These are phyloP conservation scores for Ganoderma leucocontextum DNA, from an alignment of 1,284 basidiomycete genomes.

Conservation along the genomic window DNA sequence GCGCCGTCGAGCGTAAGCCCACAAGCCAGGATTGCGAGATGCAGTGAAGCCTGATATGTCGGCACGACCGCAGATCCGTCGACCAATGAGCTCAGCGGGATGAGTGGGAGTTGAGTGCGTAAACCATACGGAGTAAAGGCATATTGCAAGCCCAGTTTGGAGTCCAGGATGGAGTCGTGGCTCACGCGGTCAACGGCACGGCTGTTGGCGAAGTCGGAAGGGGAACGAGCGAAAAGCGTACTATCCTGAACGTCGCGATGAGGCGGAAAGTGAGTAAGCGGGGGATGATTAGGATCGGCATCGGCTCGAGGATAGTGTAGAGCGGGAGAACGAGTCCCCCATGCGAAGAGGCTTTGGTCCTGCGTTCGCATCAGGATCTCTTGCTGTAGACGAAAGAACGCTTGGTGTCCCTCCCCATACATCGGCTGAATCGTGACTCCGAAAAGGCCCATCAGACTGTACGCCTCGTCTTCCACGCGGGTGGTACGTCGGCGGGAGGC, in stretches of 20 bases:
- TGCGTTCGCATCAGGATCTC: slow-evolving; percentile 3
- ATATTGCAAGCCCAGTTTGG: neutral
- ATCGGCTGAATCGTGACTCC: neutral
- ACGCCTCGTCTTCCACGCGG: slow-evolving; percentile 4
- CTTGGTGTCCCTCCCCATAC: slow-evolving; percentile 7
- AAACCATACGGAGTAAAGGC: neutral
- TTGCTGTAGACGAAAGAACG: slow-evolving; percentile 7
- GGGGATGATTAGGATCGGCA: neutral
- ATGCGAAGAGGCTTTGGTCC: slow-evolving; percentile 3
- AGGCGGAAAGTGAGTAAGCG: neutral
- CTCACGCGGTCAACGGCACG: neutral
- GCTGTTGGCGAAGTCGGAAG: slow-evolving; percentile 1
- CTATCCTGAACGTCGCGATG: neutral
- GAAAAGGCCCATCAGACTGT: slow-evolving; percentile 7
- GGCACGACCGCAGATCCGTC: neutral
- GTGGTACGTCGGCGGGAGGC: slow-evolving; percentile 3
- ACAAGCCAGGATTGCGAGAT: neutral
- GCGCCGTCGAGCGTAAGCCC: neutral
- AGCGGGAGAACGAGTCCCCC: neutral
- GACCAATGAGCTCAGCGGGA: neutral
- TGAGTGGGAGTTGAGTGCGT: neutral
- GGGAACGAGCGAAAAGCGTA: neutral
- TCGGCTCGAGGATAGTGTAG: neutral
- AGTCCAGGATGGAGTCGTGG: neutral
- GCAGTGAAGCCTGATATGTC: neutral